Evolutionary conservation across 192 early-diverging fungal species (phyloP).

Genomic region (Neocallimastix lanati): DNA sequence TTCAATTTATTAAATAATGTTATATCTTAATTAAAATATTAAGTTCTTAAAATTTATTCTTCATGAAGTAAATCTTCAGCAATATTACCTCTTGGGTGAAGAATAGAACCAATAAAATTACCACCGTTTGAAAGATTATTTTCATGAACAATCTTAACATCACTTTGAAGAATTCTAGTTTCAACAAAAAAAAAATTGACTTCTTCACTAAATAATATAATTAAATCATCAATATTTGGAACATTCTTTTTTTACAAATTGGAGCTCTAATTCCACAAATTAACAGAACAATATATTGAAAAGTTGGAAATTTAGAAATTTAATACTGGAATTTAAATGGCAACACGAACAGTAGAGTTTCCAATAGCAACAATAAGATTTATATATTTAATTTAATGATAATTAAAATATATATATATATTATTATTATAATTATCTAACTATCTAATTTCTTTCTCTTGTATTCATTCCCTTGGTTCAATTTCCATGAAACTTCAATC

Average conservation of each 20-base stretch:
- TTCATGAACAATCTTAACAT: constrained; percentile 69
- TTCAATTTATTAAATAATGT: too few species aligned
- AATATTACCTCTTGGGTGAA: constrained; percentile 80
- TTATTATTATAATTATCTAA: constrained; percentile 9
- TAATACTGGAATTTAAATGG: not conserved
- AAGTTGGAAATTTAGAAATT: constrained; percentile 15
- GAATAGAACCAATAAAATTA: constrained; percentile 56
- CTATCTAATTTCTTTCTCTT: constrained; percentile 62
- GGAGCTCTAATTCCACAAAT: constrained; percentile 77
- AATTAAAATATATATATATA: not conserved
- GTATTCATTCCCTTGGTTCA: constrained; percentile 40
- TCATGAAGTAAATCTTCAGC: constrained; percentile 61
- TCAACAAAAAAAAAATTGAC: constrained; percentile 88
- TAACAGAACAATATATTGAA: constrained; percentile 53
- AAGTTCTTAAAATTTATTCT: constrained; percentile 17
- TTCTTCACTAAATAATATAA: constrained; percentile 83
- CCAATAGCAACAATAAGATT: constrained; percentile 58
- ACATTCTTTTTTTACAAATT: constrained; percentile 50
- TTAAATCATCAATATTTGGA: constrained; percentile 44
- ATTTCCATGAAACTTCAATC: constrained; percentile 2
- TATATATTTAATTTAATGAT: not conserved
- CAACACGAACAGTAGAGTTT: constrained; percentile 16
- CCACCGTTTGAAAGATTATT: constrained; percentile 43
- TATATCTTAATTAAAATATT: too few species aligned
- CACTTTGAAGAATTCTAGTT: constrained; percentile 69